Evolutionary conservation across 768 basidiomycete species (phyloP), one percentile per base, ranked within the genome.

Genomic region (Suillus occidentalis): DNA sequence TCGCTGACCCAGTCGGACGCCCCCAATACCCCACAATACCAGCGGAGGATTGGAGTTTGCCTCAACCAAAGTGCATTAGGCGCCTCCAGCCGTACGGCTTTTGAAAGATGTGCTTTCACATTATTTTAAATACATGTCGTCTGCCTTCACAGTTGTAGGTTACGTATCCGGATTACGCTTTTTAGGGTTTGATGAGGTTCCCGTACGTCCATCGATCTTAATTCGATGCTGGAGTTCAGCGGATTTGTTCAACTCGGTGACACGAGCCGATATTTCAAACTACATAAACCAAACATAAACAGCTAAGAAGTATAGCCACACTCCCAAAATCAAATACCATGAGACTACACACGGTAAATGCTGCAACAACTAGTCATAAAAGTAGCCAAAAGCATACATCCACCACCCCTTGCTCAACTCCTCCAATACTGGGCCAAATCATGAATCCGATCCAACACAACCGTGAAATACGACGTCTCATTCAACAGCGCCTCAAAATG

Each of bases 401-500:
- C 25, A 28, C 7, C 55, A 22, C 56, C 16, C n/a, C 14, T 16
- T 9, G 22, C 22, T 71, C 72, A 94, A 74, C 89, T 91, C 68
- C 91, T 83, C 91, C 91, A 94, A 75, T 94, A 94, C 75, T 94
- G 93, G 36, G 92, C 92, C 72, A 92, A 78, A 71, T 94, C 91
- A 73, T 99, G 97, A 70, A 99, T 94, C 70, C 92, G 84, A 78
- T 99, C 97, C 68, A 99, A 82, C 56, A 99, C 90, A 34, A 91
- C 93, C 0, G 95, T 92, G 67, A 98, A 86, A 75, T 97, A 96
- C 34, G 92, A 94, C 3, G 94, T 97, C 75, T 99, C 96, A 73
- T 97, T 97, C 65, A 99, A 78, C 58, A 99, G 74, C 8, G 89
- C 85, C 79, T 99, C 96, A 72, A 99, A 97, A 73, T 97, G 93